phyloP scores from a whole-genome alignment of 768 basidiomycete genomes.

The Inosperma sp. region DNA sequence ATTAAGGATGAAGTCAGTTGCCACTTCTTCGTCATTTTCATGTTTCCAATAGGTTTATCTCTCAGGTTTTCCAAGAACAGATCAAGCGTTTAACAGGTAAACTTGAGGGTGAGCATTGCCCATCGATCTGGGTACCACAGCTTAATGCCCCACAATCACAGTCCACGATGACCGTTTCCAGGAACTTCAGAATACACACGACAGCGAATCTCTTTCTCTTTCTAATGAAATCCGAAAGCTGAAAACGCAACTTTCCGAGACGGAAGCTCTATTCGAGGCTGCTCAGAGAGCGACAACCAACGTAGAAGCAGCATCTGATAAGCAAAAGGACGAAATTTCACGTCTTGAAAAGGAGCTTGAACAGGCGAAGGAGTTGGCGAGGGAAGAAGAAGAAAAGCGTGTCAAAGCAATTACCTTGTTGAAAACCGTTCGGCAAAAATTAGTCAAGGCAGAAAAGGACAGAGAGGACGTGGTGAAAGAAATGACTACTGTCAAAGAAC shows the following conservation, averaged over 20 bases:
- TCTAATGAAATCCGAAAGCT: slow-evolving; percentile 69
- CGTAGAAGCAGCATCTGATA: slow-evolving; percentile 46
- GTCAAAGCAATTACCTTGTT: slow-evolving; percentile 88
- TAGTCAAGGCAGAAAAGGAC: slow-evolving; percentile 96
- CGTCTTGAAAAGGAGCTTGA: slow-evolving; percentile 62
- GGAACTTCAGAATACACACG: slow-evolving; percentile 81
- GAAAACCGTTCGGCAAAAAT: slow-evolving; percentile 93
- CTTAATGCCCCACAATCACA: slow-evolving; percentile 25
- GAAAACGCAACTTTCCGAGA: slow-evolving; percentile 60
- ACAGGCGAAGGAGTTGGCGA: slow-evolving; percentile 55
- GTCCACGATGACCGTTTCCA: slow-evolving; percentile 82
- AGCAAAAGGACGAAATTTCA: slow-evolving; percentile 51
- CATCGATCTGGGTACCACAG: neutral
- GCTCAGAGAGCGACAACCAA: slow-evolving; percentile 45
- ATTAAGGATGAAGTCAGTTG: slow-evolving; percentile 65
- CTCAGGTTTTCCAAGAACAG: slow-evolving; percentile 55
- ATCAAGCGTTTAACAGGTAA: slow-evolving; percentile 69
- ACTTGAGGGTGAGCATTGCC: slow-evolving; percentile 56
- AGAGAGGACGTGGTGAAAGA: slow-evolving; percentile 75
- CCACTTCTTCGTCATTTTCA: slow-evolving; percentile 17
- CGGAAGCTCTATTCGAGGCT: slow-evolving; percentile 64
- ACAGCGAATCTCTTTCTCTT: slow-evolving; percentile 74
- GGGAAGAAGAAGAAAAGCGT: slow-evolving; percentile 97
- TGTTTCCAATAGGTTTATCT: slow-evolving; percentile 36
- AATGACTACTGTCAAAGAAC: slow-evolving; percentile 44